These are phyloP conservation scores for Podospora appendiculata DNA, from an alignment of 495 filamentous ascomycete genomes.

Conservation along the genomic window DNA sequence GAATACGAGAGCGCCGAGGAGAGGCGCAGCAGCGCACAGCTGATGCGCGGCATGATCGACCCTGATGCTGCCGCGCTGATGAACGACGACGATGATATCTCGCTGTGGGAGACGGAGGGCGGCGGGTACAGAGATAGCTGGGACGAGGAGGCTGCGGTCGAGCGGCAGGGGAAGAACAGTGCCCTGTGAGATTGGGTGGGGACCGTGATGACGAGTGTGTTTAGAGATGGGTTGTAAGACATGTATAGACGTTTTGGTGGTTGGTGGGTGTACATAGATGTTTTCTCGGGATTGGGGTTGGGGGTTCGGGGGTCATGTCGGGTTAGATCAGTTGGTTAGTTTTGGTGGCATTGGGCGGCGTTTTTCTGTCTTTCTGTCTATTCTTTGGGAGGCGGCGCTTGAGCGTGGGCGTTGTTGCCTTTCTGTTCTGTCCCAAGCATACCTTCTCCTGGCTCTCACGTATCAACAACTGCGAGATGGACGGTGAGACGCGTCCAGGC, in stretches of 20 bases:
- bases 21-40: not conserved
- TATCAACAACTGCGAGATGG: no score
- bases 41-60: constrained; percentile 20
- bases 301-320: not conserved
- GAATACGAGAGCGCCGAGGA: constrained; percentile 6
- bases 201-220: not conserved
- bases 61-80: constrained; percentile 34
- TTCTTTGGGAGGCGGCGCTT: not conserved
- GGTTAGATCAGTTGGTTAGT: not conserved
- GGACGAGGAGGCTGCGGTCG: constrained; percentile 14
- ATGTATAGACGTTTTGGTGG: not conserved
- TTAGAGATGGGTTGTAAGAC: no score
- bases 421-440: not conserved
- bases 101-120: constrained; percentile 42
- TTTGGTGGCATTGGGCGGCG: constrained; percentile 1
- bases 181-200: not conserved
- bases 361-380: not conserved
- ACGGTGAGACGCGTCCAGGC: no score
- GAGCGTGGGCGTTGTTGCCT: not conserved
- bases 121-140: constrained; percentile 25
- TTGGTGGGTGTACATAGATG: not conserved
- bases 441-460: no score
- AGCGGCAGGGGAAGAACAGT: not conserved
- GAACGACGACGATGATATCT: constrained; percentile 56
- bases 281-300: not conserved